Conservation (phyloP, 192 early-diverging fungal genomes). For the Gryganskiella cystojenkinii region DNA sequence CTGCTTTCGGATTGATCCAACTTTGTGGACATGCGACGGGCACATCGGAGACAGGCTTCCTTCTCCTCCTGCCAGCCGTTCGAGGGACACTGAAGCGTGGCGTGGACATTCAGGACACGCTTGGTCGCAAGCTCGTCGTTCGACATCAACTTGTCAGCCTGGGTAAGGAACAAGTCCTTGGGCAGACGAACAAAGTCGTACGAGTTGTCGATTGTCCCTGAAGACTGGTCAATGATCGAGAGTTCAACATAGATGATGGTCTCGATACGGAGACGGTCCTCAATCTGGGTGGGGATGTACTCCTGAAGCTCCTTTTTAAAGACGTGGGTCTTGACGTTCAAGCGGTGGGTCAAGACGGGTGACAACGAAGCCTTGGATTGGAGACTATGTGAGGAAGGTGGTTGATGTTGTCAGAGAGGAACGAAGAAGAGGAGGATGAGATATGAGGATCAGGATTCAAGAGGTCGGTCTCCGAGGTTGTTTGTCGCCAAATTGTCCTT, state of each 20-base stretch:
- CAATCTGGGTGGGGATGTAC: constrained; percentile 51
- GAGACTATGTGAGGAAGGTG: not conserved
- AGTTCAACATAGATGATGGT: constrained; percentile 54
- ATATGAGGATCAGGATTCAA: too few species aligned
- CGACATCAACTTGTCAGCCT: constrained; percentile 48
- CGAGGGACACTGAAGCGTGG: constrained; percentile 48
- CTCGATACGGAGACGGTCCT: constrained; percentile 54
- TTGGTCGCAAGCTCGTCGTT: constrained; percentile 41
- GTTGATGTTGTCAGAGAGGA: not conserved
- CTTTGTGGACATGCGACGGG: constrained; percentile 53
- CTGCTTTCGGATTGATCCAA: constrained; percentile 44
- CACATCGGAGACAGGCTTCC: constrained; percentile 47
- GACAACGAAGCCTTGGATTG: constrained; percentile 7
- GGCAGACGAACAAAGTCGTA: constrained; percentile 51
- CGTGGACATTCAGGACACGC: constrained; percentile 36
- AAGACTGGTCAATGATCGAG: constrained; percentile 35
- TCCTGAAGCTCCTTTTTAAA: constrained; percentile 54
- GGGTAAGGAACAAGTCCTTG: constrained; percentile 43
- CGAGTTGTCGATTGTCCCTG: constrained; percentile 14
- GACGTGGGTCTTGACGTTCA: constrained; percentile 53
- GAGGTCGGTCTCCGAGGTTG: too few species aligned
- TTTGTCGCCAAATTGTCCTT: too few species aligned
- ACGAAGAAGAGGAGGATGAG: not conserved
- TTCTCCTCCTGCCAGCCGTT: constrained; percentile 51
- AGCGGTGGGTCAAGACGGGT: constrained; percentile 23